Evolutionary conservation across 345 rosid genomes (phyloP).

Genomic region (Clarkia xantiana): DNA sequence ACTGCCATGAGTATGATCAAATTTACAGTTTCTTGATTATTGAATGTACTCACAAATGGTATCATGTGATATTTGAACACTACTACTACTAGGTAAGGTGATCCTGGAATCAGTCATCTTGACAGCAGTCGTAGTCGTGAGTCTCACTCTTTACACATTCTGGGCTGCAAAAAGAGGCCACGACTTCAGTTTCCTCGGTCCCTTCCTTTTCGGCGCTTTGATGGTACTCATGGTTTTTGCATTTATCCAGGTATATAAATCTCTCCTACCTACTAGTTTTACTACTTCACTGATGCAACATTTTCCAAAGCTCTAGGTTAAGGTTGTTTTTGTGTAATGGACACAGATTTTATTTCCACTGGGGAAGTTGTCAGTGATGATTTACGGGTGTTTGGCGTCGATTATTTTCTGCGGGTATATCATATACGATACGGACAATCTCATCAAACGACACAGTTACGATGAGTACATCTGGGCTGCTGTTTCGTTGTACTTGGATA

Average conservation of each 20-base stretch:
- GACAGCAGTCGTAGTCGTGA: conserved; percentile 23
- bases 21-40: too few relatives aligned
- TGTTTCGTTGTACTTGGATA: conserved; percentile 44
- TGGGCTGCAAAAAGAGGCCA: conserved; percentile 37
- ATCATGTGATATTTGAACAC: too few relatives aligned
- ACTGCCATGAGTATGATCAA: too few relatives aligned
- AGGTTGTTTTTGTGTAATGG: neutral
- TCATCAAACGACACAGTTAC: conserved; percentile 42
- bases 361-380: conserved; percentile 25
- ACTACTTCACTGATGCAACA: too few relatives aligned
- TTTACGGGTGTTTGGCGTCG: conserved; percentile 27
- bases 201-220: conserved; percentile 31
- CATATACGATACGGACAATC: conserved; percentile 34
- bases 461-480: conserved; percentile 69
- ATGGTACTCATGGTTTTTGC: conserved; percentile 23
- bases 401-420: conserved; percentile 25
- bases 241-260: conserved; percentile 15
- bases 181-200: conserved; percentile 34
- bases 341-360: conserved; percentile 28
- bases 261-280: neutral
- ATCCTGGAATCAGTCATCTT: conserved; percentile 26
- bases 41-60: too few relatives aligned
- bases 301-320: too few relatives aligned
- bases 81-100: conserved; percentile 15
- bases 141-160: conserved; percentile 34